Conservation (phyloP, 495 filamentous ascomycete genomes). For the Pseudoneurospora amorphoporcata region DNA sequence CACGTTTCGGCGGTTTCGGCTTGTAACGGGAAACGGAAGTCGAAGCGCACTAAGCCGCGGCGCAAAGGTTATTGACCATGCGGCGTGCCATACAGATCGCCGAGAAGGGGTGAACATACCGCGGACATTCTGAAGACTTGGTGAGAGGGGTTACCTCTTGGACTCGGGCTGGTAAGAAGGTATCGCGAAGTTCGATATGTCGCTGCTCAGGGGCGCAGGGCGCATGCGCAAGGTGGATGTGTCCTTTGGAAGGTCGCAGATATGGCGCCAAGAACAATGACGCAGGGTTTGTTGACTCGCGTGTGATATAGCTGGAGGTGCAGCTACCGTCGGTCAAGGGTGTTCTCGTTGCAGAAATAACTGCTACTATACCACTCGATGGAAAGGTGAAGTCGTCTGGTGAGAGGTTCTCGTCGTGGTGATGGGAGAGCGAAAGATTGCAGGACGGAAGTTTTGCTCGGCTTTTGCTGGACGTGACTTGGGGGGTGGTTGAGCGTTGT, state of each 20-base stretch:
- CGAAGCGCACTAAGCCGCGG: not conserved
- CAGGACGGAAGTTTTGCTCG: not conserved
- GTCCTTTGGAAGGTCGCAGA: not conserved
- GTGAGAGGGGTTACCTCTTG: not conserved
- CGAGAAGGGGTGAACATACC: slow-evolving; percentile 13
- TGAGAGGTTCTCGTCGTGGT: not conserved
- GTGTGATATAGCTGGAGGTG: not conserved
- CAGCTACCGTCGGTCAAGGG: not conserved
- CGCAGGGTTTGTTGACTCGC: slow-evolving; percentile 7
- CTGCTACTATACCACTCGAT: not conserved
- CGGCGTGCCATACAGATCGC: not conserved
- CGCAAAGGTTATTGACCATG: not conserved
- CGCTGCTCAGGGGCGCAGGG: not conserved
- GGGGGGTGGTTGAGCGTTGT: not conserved
- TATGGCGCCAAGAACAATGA: not conserved
- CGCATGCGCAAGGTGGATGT: not conserved
- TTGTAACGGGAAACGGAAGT: not conserved
- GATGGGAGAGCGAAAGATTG: not conserved
- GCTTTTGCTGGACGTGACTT: not conserved
- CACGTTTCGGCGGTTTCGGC: not conserved
- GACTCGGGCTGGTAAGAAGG: not conserved
- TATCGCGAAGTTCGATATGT: not conserved
- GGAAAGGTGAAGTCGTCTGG: not conserved
- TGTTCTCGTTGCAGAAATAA: not conserved
- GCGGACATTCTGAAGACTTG: slow-evolving; percentile 21